Base-by-base conservation (phyloP, 2,329 filamentous ascomycete genomes). In the Diaporthe batatas region DNA sequence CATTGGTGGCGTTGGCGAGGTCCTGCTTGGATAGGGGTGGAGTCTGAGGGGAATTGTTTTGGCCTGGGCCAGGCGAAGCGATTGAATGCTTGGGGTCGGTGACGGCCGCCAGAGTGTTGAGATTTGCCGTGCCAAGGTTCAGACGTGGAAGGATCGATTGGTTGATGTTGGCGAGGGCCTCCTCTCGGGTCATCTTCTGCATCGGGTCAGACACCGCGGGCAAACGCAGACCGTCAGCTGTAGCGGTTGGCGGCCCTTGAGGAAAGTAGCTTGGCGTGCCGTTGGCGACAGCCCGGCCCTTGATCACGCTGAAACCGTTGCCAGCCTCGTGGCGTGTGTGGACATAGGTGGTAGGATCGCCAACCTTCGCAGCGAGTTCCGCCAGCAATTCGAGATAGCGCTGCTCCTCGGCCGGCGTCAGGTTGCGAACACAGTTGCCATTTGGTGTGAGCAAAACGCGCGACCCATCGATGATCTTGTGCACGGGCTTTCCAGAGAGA, bases 381-480 rank as follows among this genome's bases (percentile, higher is more conserved):
- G 86, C 84, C 80, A 96, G 94, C 6, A 96, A 86, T 67, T 90
- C 86, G 14, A 96, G 84, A 76, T 93, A 95, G 6, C 88, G 87
- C 44, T 91, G 86, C 78, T 95, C 93, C 75, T 95, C 91, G 54
- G 92, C 89, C 5, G 87, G 83, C 1, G 87, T 91, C 70, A 96
- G 82, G 72, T 93, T 92, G 75, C 92, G 91, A n/a, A 96, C 86
- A 79, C 92, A 93, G 75, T 94, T 91, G 14, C 93, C 93, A 74
- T 92, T 91, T 0, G 93, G 92, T 0, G 93, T 95, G 68, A 95
- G 89, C 76, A 95, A 87, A 75, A 93, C 90, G 34, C 92, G 88
- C 79, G 88, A 87, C 71, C 90, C 91, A 74, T 92, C 91, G 2
- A 90, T 84, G 51, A 91, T 82, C 79, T 92, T 92, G 73, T 87